Percentiles rank a stretch among this genome's conserved stretches.
These are phyloP conservation scores for Leptodontidium sp. DNA, from an alignment of 2,329 filamentous ascomycete genomes.

Conservation along the genomic window DNA sequence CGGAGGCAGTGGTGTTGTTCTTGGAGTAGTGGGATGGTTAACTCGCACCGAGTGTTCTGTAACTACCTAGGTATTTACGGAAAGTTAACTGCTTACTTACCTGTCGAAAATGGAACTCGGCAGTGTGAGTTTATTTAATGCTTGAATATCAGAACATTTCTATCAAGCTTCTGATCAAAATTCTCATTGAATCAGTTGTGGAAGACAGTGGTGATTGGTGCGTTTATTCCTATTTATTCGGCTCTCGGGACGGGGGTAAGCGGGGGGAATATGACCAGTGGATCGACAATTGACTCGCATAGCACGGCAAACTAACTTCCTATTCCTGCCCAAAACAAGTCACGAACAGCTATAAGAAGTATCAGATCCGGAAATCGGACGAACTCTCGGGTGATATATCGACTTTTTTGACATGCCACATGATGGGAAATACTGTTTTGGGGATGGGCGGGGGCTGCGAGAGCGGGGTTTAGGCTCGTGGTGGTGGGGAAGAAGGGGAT, in stretches of 20 bases:
- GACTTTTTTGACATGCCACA: background rate
- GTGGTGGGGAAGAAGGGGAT: background rate
- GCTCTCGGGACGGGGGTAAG: background rate
- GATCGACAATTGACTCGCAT: background rate
- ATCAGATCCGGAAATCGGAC: background rate
- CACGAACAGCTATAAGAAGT: background rate
- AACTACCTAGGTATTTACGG: no score
- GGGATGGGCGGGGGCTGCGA: background rate
- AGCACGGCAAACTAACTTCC: background rate
- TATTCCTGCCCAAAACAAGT: background rate
- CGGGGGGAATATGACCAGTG: background rate
- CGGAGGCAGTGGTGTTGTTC: slow-evolving; percentile 59
- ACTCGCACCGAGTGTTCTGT: no score
- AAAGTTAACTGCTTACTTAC: no score
- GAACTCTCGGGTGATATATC: background rate
- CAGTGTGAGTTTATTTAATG: no score
- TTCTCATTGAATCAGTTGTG: background rate
- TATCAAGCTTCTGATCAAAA: no score
- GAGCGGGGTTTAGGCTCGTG: slow-evolving; percentile 1
- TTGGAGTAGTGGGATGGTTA: slow-evolving; percentile 38
- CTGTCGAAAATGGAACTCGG: no score
- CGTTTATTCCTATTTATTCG: background rate
- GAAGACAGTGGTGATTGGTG: background rate
- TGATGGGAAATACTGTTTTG: background rate
- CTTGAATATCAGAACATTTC: no score